These are phyloP conservation scores for Tetrahymena thermophila DNA, from an alignment of 73 alveolate genomes.

Conservation along the genomic window DNA sequence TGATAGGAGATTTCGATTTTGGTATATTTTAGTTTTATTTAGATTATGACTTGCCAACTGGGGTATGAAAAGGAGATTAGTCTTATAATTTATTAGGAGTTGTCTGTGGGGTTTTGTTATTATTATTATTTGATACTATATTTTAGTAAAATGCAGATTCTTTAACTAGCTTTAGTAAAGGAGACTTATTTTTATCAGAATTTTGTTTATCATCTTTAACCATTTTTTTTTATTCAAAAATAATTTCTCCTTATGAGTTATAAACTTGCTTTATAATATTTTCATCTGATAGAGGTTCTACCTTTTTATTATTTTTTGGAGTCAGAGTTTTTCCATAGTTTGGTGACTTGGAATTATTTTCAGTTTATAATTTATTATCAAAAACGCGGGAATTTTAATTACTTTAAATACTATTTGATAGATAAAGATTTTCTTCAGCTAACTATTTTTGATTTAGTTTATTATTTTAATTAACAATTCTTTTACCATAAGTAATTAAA, in stretches of 20 bases:
- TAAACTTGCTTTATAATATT: background rate
- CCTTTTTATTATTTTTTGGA: background rate
- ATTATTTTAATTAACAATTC: background rate
- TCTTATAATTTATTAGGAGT: background rate
- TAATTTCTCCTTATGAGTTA: background rate
- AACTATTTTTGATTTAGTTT: background rate
- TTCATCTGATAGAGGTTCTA: background rate
- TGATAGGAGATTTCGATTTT: background rate
- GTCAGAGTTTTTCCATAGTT: background rate
- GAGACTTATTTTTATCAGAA: background rate
- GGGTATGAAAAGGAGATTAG: background rate
- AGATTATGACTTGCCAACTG: background rate
- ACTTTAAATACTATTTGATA: background rate
- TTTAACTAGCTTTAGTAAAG: background rate
- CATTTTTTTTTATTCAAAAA: background rate
- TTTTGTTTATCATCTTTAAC: background rate
- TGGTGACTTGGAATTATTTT: background rate
- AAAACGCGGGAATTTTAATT: background rate
- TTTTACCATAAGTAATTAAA: background rate
- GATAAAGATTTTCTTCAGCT: background rate
- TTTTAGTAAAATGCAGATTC: background rate
- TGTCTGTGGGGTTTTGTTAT: background rate
- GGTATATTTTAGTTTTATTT: background rate
- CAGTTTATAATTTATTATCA: background rate
- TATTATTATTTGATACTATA: background rate